Base-by-base conservation (phyloP, 768 basidiomycete genomes). In the Suillus spraguei region DNA sequence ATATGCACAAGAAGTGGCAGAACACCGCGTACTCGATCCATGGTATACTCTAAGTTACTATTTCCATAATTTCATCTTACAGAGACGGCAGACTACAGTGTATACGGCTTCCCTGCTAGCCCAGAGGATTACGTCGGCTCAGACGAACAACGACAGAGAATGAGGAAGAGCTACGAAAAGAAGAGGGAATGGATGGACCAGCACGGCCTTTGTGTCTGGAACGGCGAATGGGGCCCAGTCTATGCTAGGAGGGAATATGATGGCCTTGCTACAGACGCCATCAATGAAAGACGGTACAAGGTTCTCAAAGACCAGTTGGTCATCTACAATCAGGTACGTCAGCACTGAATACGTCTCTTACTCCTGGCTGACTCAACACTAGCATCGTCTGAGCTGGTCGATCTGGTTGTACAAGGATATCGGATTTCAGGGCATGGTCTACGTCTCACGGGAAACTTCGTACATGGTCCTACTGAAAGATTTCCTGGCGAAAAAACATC, bases 381-480 rank as follows among this genome's bases (percentile, higher is more conserved):
- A 88, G 86, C 86, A 86, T 67, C 84, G 83, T 32, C 74, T 89
- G 61, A 87, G 85, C 71, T 93, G 91, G 91, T 87, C 88, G 0
- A 94, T 94, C 78, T 94, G 93, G 93, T 76, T 92, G 22, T 94
- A 91, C 83, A 94, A 90, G 69, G 89, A 91, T 68, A 89, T 91
- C 67, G 90, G 90, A n/a, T 90, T 89, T 82, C 89, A 92, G 77
- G 92, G 92, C 42, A 92, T 94, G 91, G 87, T 90, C 33, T 85
- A 90, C 74, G 80, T 88, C 68, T 82, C 83, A 24, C 81, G 79
- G 14, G 83, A 87, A 16, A 87, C 91, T 4, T 82, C 89, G 4
- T 94, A 92, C 78, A 87, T 88, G 81, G 84, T 78, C 58, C 84
- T 89, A 59, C 83, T 94, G 77, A 76, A 79, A 55, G 79, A 83